A percentile compares a stretch with the other conserved stretches of the same genome.
Evolutionary conservation across 2,329 filamentous ascomycete species (phyloP).

Genomic region (Ceratocystis smalleyi): DNA sequence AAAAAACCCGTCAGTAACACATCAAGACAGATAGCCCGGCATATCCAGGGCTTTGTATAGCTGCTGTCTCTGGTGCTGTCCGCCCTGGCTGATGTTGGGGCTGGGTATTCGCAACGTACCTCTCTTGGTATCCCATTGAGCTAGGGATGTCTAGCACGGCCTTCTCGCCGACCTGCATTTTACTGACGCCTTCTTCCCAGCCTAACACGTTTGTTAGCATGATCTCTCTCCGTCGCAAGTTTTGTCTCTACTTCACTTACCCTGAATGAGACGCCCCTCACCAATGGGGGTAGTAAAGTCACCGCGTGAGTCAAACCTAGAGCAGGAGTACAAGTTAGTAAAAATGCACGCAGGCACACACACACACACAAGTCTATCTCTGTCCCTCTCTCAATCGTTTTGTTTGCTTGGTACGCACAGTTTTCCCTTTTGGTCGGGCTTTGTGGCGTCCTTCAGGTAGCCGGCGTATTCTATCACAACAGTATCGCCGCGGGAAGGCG

Average conservation of each 20-base stretch:
- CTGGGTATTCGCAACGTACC: constrained; percentile 29
- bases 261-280: constrained; percentile 69
- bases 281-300: constrained; percentile 70
- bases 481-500: constrained; percentile 49
- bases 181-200: constrained; percentile 70
- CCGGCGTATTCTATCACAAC: constrained; percentile 88
- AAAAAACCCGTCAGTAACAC: not conserved
- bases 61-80: not conserved
- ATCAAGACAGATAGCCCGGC: not conserved
- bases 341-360: too few relatives aligned
- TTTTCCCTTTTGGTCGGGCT: constrained; percentile 49
- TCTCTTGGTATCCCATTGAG: constrained; percentile 49
- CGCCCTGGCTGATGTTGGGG: not conserved
- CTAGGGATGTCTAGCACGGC: constrained; percentile 67
- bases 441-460: constrained; percentile 54
- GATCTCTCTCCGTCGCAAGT: not conserved
- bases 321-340: too few relatives aligned
- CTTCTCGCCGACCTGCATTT: constrained; percentile 86
- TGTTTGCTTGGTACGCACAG: constrained; percentile 42
- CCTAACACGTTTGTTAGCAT: constrained; percentile 29
- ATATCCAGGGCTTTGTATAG: not conserved
- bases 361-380: not conserved
- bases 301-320: constrained; percentile 63
- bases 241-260: constrained; percentile 32
- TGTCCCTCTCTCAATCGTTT: not conserved